Conservation (phyloP, 2,329 filamentous ascomycete species). For the Capronia coronata region DNA sequence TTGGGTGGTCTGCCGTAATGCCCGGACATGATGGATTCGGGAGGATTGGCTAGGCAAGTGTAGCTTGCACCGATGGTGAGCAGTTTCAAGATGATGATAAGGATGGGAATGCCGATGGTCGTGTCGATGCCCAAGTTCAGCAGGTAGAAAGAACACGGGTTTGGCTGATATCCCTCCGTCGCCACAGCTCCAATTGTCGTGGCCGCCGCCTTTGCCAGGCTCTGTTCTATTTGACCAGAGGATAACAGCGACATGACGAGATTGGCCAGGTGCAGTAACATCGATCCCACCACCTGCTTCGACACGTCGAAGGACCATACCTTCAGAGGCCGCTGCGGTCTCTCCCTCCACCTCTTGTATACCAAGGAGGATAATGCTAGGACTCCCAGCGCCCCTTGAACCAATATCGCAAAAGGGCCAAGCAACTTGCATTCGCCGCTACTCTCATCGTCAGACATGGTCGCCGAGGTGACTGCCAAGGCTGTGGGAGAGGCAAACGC, state of each 20-base stretch:
- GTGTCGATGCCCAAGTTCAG: slow-evolving; percentile 94
- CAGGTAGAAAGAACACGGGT: slow-evolving; percentile 94
- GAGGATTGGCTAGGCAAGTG: slow-evolving; percentile 72
- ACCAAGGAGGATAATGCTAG: slow-evolving; percentile 81
- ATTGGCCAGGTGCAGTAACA: slow-evolving; percentile 85
- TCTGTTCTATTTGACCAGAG: slow-evolving; percentile 63
- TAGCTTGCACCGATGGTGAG: slow-evolving; percentile 64
- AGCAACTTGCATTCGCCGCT: slow-evolving; percentile 78
- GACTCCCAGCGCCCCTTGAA: slow-evolving; percentile 78
- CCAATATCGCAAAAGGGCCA: slow-evolving; percentile 81
- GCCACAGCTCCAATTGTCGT: slow-evolving; percentile 34
- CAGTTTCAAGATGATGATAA: slow-evolving; percentile 78
- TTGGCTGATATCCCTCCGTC: slow-evolving; percentile 61
- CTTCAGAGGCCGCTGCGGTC: slow-evolving; percentile 84
- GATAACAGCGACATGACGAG: slow-evolving; percentile 95
- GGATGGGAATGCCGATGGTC: slow-evolving; percentile 89
- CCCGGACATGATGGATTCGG: slow-evolving; percentile 84
- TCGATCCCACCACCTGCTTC: slow-evolving; percentile 93
- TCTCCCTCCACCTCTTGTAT: slow-evolving; percentile 86
- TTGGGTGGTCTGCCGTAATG: slow-evolving; percentile 82
- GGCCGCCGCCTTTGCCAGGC: slow-evolving; percentile 33
- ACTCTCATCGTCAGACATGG: slow-evolving; percentile 37
- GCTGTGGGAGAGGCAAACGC: slow-evolving; percentile 8
- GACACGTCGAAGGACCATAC: slow-evolving; percentile 98
- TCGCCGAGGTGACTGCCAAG: slow-evolving; percentile 21